Evolutionary conservation across 352 stramenopile genomes (phyloP), one percentile per base, ranked within the genome.

Genomic region (Aphanomyces astaci): DNA sequence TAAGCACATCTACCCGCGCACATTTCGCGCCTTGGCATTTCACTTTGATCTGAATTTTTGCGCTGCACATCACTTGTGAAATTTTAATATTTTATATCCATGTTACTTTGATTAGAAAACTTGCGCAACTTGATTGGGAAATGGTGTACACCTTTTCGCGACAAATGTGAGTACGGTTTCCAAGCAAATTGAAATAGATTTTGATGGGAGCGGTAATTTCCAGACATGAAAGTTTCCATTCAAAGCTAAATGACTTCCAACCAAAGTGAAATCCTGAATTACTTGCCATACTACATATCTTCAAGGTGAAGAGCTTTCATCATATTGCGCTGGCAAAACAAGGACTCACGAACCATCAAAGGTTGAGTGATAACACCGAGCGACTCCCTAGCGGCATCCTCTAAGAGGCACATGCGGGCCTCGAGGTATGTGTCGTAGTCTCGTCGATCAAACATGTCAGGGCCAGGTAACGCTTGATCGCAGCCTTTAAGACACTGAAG

Each of bases 401-500:
- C 24, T 13, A 15, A 32, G 49, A 56, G 28, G 15, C 28, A 15
- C 49, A 56, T 56, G 24, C 49, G 24, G 49, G 49, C 24, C 28
- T 56, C 24, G 24, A 56, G 28, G 28, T 56, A 56, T 13, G 24
- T 56, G 24, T 32, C 24, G 15, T 15, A 32, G 49, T 56, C 28
- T 28, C 49, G 49, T 15, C 49, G 49, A 28, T 56, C 49, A 56
- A 56, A 56, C 49, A 56, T 56, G 24, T 33, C 49, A 32, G 24
- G 28, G 49, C 24, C 28, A 56, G 15, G 15, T 56, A 32, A 56
- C 49, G 49, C 28, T 56, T 56, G 28, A 28, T 56, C 24, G 24
- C 49, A 56, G 28, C 24, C 28, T 56, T 56, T 15, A 56, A 33
- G 3, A 51, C 24, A 22, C 53, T 72, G 36, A 72, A 76, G 13